Evolutionary conservation across 306 rosid species (phyloP), one percentile per base, ranked within the genome.

Genomic region (Sicyos baderoa): DNA sequence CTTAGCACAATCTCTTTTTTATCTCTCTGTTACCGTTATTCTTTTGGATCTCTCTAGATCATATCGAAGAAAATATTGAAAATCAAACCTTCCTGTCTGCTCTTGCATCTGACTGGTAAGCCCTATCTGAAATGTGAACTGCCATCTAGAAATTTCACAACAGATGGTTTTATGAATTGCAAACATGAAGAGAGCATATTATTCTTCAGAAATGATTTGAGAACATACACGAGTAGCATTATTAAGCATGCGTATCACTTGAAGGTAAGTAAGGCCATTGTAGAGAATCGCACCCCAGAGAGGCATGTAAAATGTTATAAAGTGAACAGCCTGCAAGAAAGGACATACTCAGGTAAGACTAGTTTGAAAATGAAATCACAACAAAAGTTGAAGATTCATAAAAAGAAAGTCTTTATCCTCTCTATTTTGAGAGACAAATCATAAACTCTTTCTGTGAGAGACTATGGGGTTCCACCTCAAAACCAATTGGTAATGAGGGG

Each of bases 271-370:
- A 74, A 88, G 80, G 22, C 99, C 99, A 74, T 94, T 90, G 84
- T 90, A 94, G 76, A 94, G 87, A 82, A 94, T 94, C 64, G 99
- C 99, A 76, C 95, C 91, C 99, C 99, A 94, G 47, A 94, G 96
- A 69, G 97, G 99, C 76, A 88, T 13, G 79, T 94, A 94, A 85
- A 94, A 94, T 17, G 99, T 90, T 58, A 94, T 48, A 75, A 94
- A 86, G 85, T 94, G 97, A 84, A 88, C 77, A 12, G 86, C 97
- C 99, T 94, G 97, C 77, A 86, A 54, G 50, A 53, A 72, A 40
- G 67, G 37, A 44, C 48, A 66, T 16, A 6, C 2, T 58, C 25
- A 9, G 7, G 56, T 56, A 44, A 57, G 53, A 54, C 18, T 49
- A 48, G 56, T 0, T 23, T 15, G 72, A 48, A 65, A 48, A 67